Conservation (phyloP, 306 rosid genomes). For the Potentilla sterilis region DNA sequence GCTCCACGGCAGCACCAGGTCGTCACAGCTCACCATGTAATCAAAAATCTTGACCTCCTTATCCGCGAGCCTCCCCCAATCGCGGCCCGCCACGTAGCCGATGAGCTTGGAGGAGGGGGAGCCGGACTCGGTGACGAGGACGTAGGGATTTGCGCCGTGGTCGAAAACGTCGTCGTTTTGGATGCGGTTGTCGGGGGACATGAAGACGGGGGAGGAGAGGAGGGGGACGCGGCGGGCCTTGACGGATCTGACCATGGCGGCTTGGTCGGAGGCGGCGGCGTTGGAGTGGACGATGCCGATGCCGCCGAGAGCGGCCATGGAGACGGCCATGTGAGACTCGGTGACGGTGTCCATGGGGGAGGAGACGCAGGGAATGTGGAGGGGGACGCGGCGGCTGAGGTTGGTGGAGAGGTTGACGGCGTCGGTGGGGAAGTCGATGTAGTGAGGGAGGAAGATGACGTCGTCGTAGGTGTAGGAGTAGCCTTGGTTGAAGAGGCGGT, state of each 20-base stretch:
- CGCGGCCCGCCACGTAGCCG: slow-evolving; percentile 52
- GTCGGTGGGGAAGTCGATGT: slow-evolving; percentile 82
- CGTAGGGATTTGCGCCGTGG: slow-evolving; percentile 36
- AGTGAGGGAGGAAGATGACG: slow-evolving; percentile 86
- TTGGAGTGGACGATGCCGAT: slow-evolving; percentile 70
- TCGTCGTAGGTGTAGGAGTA: slow-evolving; percentile 92
- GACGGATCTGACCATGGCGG: slow-evolving; percentile 51
- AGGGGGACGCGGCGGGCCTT: slow-evolving; percentile 78
- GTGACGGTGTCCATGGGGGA: slow-evolving; percentile 97
- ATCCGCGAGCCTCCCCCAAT: slow-evolving; percentile 41
- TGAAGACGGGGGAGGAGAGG: slow-evolving; percentile 52
- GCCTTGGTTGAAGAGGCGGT: slow-evolving; percentile 69
- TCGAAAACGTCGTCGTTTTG: slow-evolving; percentile 43
- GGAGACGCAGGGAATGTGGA: slow-evolving; percentile 70
- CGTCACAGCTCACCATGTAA: slow-evolving; percentile 45
- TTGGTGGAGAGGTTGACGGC: slow-evolving; percentile 53
- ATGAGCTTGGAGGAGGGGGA: slow-evolving; percentile 37
- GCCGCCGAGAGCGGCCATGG: slow-evolving; percentile 85
- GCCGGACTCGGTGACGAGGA: slow-evolving; percentile 66
- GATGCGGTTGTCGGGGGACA: slow-evolving; percentile 41
- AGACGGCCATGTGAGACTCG: slow-evolving; percentile 65
- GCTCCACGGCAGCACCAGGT: slow-evolving; percentile 44
- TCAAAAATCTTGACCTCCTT: slow-evolving; percentile 41
- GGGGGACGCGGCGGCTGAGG: slow-evolving; percentile 56
- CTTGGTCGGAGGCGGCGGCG: slow-evolving; percentile 44